Conservation (phyloP, 2,329 filamentous ascomycete genomes). For the Aspergillus sp. region DNA sequence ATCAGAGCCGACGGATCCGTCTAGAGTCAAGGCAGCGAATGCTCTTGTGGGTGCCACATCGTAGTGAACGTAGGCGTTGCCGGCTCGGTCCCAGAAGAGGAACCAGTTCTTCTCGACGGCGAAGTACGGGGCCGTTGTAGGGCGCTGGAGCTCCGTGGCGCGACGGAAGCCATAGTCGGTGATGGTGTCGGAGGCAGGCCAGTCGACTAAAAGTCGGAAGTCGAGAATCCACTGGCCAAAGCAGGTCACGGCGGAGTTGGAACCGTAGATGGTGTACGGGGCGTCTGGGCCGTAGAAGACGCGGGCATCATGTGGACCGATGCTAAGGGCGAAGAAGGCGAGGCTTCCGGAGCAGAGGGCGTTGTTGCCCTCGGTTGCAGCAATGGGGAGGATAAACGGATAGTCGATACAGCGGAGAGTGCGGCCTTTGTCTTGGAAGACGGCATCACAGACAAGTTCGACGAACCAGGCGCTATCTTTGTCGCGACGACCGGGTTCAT, state of each 20-base stretch:
- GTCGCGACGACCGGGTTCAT: conserved; percentile 25
- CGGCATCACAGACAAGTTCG: conserved; percentile 55
- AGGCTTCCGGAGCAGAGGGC: conserved; percentile 51
- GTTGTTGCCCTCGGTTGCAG: conserved; percentile 45
- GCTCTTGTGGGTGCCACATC: conserved; percentile 53
- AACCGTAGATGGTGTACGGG: conserved; percentile 58
- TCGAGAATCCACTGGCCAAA: conserved; percentile 61
- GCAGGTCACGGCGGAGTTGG: conserved; percentile 57
- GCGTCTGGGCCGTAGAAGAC: conserved; percentile 57
- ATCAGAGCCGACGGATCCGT: conserved; percentile 53
- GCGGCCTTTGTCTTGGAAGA: conserved; percentile 43
- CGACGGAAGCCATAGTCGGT: conserved; percentile 41
- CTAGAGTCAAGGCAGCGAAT: conserved; percentile 50
- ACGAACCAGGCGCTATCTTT: conserved; percentile 35
- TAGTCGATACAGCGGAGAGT: conserved; percentile 42
- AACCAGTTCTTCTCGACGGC: conserved; percentile 65
- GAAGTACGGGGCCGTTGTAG: conserved; percentile 39
- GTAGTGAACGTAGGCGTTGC: conserved; percentile 55
- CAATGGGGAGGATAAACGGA: conserved; percentile 50
- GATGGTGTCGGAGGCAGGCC: conserved; percentile 34
- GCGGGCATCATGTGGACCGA: conserved; percentile 61
- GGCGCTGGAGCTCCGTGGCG: conserved; percentile 56
- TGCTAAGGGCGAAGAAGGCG: conserved; percentile 45
- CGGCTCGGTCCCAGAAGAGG: conserved; percentile 58
- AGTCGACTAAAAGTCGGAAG: conserved; percentile 53